Evolutionary conservation across 2,329 filamentous ascomycete genomes (phyloP).

Genomic region (Penicillium oxalicum): DNA sequence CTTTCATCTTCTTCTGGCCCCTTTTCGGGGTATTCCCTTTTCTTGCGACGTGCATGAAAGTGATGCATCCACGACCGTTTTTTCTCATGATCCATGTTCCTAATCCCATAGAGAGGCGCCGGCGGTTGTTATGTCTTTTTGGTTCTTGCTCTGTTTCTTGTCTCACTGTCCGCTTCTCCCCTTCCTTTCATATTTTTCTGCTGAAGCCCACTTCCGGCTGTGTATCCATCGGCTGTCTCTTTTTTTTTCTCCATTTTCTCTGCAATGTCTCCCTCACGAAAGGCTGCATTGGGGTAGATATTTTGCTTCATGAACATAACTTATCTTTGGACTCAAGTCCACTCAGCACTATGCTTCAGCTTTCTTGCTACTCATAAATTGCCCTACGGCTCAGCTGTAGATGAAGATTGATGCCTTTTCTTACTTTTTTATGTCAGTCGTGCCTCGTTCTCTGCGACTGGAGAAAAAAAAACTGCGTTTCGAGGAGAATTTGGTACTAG

Average conservation of each 20-base stretch:
- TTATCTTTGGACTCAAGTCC: background rate
- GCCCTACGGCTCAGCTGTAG: no score
- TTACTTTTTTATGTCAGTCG: no score
- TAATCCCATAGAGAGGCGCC: conserved; percentile 15
- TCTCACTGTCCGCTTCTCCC: no score
- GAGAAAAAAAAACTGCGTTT: no score
- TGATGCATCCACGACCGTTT: conserved; percentile 10
- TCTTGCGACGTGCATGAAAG: conserved; percentile 8
- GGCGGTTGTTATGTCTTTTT: conserved; percentile 2
- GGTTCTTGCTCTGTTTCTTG: background rate
- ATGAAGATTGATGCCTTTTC: no score
- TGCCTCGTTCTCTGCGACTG: no score
- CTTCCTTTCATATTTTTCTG: background rate
- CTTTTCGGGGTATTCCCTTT: background rate
- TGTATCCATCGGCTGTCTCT: background rate
- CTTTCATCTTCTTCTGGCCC: no score
- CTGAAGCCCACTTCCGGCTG: background rate
- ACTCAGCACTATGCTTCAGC: no score
- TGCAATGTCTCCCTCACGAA: background rate
- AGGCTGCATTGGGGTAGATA: background rate
- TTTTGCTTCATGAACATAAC: background rate
- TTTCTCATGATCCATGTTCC: conserved; percentile 17
- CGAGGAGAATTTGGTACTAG: no score
- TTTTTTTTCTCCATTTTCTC: background rate
- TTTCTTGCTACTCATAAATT: no score